phyloP scores from a whole-genome alignment of 2,329 filamentous ascomycete species.

The Cryphonectria parasitica region DNA sequence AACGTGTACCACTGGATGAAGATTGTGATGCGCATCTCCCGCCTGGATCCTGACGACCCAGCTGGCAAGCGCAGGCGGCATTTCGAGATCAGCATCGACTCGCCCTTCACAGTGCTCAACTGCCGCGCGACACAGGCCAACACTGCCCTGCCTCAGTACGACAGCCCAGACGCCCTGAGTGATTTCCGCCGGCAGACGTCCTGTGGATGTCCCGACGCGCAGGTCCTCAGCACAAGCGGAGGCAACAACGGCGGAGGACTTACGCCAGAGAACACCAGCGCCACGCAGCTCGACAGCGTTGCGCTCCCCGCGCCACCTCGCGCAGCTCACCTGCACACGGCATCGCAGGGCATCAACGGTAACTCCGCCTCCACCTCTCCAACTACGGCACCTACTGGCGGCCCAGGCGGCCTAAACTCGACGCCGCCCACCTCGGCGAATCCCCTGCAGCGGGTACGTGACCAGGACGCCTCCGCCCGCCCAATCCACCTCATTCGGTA shows the following conservation, averaged over 20 bases:
- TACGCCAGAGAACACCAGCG: constrained; percentile 64
- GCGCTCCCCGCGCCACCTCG: constrained; percentile 55
- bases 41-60: constrained; percentile 77
- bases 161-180: constrained; percentile 56
- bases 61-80: constrained; percentile 74
- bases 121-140: constrained; percentile 93
- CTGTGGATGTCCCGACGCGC: constrained; percentile 59
- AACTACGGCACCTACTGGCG: constrained; percentile 29
- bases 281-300: constrained; percentile 47
- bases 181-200: constrained; percentile 51
- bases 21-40: constrained; percentile 92
- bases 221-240: constrained; percentile 57
- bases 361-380: constrained; percentile 20
- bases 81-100: constrained; percentile 96
- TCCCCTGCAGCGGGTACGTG: constrained; percentile 42
- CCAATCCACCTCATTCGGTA: constrained; percentile 84
- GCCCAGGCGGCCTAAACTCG: constrained; percentile 29
- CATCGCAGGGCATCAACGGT: constrained; percentile 26
- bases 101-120: constrained; percentile 89
- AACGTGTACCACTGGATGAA: constrained; percentile 98
- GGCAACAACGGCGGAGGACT: neutral
- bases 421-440: constrained; percentile 34
- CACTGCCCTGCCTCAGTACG: constrained; percentile 81
- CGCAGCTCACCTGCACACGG: constrained; percentile 55
- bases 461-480: constrained; percentile 50